Percentiles rank a stretch among this genome's conserved stretches.
phyloP scores from a whole-genome alignment of 495 filamentous ascomycete genomes.

The Daldinia childiae region DNA sequence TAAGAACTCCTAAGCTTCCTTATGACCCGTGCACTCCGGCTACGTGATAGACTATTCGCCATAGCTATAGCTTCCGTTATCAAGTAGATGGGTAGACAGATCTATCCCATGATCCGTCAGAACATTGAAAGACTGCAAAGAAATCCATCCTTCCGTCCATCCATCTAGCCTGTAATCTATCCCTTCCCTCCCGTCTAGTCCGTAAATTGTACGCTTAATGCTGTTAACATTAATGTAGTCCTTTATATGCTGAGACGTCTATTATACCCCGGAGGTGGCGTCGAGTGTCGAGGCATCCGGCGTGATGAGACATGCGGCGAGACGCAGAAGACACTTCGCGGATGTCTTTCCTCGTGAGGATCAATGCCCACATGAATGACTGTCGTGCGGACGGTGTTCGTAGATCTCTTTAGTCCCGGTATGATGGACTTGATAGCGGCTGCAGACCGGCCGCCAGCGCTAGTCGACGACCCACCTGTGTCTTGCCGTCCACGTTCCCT shows the following conservation, averaged over 20 bases:
- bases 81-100: constrained; percentile 8
- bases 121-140: background rate
- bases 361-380: constrained; percentile 25
- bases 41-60: background rate
- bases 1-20: constrained; percentile 26
- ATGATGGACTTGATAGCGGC: constrained; percentile 35
- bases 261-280: constrained; percentile 28
- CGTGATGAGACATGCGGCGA: background rate
- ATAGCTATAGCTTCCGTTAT: background rate
- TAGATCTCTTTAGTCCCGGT: constrained; percentile 27
- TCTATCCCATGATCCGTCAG: background rate
- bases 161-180: constrained; percentile 21
- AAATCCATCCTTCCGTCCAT: background rate
- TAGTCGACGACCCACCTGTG: constrained; percentile 19
- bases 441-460: constrained; percentile 7
- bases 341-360: constrained; percentile 6
- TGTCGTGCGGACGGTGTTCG: constrained; percentile 23
- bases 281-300: constrained; percentile 17
- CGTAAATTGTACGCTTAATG: background rate
- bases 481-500: constrained; percentile 21
- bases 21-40: background rate
- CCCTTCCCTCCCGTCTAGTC: background rate
- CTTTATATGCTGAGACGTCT: constrained; percentile 34
- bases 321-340: background rate
- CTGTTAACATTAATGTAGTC: background rate